Evolutionary conservation across 441 rosid species (phyloP).

Genomic region (Populus trichocarpa): DNA sequence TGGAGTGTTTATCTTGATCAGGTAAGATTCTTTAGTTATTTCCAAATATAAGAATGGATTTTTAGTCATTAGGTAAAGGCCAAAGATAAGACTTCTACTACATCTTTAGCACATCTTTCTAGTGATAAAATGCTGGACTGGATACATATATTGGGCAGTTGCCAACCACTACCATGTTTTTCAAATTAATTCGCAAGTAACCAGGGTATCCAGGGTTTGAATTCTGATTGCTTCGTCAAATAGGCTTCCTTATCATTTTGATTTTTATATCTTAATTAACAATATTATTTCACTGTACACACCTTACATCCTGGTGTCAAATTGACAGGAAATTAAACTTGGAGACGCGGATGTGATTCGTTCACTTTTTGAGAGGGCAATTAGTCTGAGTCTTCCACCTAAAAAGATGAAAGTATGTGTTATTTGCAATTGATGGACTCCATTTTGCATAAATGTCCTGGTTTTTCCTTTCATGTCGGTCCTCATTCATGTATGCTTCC

Average conservation of each 20-base stretch:
- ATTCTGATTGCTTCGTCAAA: neutral
- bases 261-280: neutral
- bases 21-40: conserved; percentile 34
- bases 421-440: neutral
- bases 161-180: neutral
- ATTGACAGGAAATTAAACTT: conserved; percentile 66
- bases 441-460: neutral
- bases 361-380: conserved; percentile 82
- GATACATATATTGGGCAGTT: neutral
- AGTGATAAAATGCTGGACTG: neutral
- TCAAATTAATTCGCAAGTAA: neutral
- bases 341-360: conserved; percentile 72
- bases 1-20: conserved; percentile 98
- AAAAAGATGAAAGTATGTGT: conserved; percentile 78
- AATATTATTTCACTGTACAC: neutral
- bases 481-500: conserved; percentile 4
- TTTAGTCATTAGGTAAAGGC: neutral
- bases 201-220: neutral
- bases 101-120: neutral
- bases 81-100: neutral
- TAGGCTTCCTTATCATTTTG: neutral
- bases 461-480: conserved; percentile 1
- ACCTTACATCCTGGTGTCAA: conserved; percentile 9
- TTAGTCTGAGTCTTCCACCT: conserved; percentile 79
- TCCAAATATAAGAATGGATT: neutral